A percentile compares a stretch with the other conserved stretches of the same genome.
Conservation (phyloP, 1,284 basidiomycete genomes). For the Pseudozyma sp. region DNA sequence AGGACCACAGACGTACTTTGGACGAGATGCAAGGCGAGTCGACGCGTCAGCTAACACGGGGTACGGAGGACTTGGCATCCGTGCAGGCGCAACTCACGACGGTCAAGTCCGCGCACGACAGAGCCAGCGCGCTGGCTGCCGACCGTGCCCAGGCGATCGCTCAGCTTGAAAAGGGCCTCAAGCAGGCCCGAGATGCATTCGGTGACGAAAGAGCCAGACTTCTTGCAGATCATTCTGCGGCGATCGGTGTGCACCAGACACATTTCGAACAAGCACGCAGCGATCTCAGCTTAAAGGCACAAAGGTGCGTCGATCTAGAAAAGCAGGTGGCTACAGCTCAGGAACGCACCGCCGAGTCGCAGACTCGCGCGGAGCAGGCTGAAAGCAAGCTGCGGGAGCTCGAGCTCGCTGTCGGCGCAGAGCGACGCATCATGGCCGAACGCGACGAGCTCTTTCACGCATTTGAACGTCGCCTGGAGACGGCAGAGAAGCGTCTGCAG, state of each 20-base stretch:
- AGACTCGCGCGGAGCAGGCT: constrained; percentile 14
- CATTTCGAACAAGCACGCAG: constrained; percentile 11
- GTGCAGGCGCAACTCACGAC: constrained; percentile 17
- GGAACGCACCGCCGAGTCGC: constrained; percentile 5
- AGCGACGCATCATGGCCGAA: constrained; percentile 57
- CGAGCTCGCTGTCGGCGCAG: constrained; percentile 52
- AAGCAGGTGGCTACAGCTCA: constrained; percentile 3
- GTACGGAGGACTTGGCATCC: constrained; percentile 23
- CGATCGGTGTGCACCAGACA: neutral
- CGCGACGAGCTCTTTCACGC: constrained; percentile 57
- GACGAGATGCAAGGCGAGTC: constrained; percentile 10
- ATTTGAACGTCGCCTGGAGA: constrained; percentile 56
- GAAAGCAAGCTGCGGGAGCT: constrained; percentile 43
- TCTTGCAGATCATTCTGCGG: constrained; percentile 1
- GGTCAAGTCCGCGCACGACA: constrained; percentile 1
- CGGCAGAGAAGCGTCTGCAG: constrained; percentile 59
- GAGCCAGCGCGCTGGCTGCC: constrained; percentile 8
- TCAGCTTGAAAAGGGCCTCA: constrained; percentile 19
- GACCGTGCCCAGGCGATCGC: constrained; percentile 17
- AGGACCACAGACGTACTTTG: constrained; percentile 30
- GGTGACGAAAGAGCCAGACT: constrained; percentile 3
- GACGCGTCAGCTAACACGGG: constrained; percentile 6
- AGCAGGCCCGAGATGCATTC: constrained; percentile 7
- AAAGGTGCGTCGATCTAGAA: constrained; percentile 4
- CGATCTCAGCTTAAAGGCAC: constrained; percentile 12